phyloP scores from a whole-genome alignment of 2,329 filamentous ascomycete genomes.

The Emmonsiellopsis sp. region DNA sequence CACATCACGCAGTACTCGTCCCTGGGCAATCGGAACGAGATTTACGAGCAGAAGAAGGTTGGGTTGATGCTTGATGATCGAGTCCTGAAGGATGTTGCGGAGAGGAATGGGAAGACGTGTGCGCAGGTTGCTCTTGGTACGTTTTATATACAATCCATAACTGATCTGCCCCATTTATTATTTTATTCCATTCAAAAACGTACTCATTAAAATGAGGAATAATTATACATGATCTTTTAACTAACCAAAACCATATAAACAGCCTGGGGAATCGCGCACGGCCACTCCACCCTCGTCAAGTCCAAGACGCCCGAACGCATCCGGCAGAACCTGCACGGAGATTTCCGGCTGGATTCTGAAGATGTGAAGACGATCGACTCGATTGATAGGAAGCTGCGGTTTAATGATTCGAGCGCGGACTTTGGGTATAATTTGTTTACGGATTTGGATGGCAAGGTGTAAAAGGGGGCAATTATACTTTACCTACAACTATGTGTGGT shows the following conservation, averaged over 20 bases:
- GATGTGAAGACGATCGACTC: conserved; percentile 49
- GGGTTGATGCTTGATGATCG: conserved; percentile 46
- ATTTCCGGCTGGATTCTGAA: conserved; percentile 50
- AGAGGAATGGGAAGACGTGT: conserved; percentile 43
- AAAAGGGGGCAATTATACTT: too few species aligned
- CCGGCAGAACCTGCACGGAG: conserved; percentile 36
- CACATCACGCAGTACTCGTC: conserved; percentile 49
- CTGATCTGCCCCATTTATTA: not conserved
- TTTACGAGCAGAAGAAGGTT: conserved; percentile 39
- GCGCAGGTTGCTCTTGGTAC: conserved; percentile 44
- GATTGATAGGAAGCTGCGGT: conserved; percentile 53
- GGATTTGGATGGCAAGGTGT: conserved; percentile 48
- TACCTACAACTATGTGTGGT: too few species aligned
- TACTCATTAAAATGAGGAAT: not conserved
- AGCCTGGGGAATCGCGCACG: conserved; percentile 47
- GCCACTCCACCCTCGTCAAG: conserved; percentile 46
- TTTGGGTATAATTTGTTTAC: conserved; percentile 53
- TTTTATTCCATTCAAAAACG: not conserved
- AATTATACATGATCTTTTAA: not conserved
- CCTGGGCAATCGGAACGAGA: conserved; percentile 46
- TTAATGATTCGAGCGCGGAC: conserved; percentile 49
- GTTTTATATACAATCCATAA: conserved; percentile 4
- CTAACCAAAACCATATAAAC: not conserved
- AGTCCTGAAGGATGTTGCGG: conserved; percentile 40
- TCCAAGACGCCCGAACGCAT: conserved; percentile 39